Conservation (phyloP, 176 grass and related monocot species). For the Oropetium thomaeum region DNA sequence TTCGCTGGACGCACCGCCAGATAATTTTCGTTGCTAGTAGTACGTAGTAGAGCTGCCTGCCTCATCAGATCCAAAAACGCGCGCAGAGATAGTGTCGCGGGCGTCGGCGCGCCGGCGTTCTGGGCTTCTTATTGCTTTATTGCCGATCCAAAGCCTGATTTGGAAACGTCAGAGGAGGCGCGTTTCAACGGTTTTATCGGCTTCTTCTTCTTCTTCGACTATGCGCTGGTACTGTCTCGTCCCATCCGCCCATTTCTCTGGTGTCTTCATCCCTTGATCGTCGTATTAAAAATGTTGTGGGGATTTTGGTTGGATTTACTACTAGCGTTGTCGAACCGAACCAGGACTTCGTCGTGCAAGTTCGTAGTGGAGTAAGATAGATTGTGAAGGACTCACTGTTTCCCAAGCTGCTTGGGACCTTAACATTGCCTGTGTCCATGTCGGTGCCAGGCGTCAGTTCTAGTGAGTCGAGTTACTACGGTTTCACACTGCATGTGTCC, state of each 20-base stretch:
- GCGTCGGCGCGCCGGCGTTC: not conserved
- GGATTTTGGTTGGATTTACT: slow-evolving; percentile 8
- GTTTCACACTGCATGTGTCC: not conserved
- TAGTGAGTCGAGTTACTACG: not conserved
- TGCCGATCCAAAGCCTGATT: not conserved
- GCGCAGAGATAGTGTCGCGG: not conserved
- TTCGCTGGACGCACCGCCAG: not conserved
- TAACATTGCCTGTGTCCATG: slow-evolving; percentile 32
- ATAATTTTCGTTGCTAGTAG: not conserved
- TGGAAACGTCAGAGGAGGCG: not conserved
- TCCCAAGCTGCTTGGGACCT: not conserved
- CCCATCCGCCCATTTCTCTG: no score
- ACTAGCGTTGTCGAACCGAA: not conserved
- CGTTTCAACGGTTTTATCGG: not conserved
- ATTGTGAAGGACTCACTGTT: not conserved
- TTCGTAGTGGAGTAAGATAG: not conserved
- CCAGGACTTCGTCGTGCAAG: no score
- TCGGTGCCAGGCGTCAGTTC: not conserved
- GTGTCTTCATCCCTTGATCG: not conserved
- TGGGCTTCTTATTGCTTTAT: not conserved
- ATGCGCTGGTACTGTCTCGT: not conserved
- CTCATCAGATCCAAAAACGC: not conserved
- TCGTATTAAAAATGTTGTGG: not conserved
- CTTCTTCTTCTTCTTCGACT: no score
- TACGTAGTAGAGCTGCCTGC: not conserved